Percentiles rank a stretch among this genome's conserved stretches.
Conservation (phyloP, 805 yeast species). For the Spathaspora arborariae region DNA sequence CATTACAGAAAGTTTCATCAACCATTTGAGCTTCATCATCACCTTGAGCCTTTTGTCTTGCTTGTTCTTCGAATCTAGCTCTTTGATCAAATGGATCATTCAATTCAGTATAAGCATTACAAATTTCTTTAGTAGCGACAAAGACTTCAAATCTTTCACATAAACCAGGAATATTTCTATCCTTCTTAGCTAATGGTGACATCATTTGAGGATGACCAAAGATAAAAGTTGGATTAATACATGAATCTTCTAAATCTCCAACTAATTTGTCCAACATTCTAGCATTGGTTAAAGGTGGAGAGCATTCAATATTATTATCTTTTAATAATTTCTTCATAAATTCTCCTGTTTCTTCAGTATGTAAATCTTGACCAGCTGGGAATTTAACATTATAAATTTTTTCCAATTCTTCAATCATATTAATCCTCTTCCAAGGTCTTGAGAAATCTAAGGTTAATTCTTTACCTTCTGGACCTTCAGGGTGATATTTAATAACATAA, state of each 20-base stretch:
- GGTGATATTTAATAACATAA: slow-evolving; percentile 84
- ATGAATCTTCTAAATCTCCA: slow-evolving; percentile 92
- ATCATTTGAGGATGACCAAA: slow-evolving; percentile 99
- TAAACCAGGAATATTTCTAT: slow-evolving; percentile 86
- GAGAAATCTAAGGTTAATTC: slow-evolving; percentile 78
- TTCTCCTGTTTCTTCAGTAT: slow-evolving; percentile 88
- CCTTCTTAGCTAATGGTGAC: slow-evolving; percentile 98
- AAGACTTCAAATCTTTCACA: slow-evolving; percentile 98
- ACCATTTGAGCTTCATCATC: slow-evolving; percentile 97
- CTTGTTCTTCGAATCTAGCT: slow-evolving; percentile 97
- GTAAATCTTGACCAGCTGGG: slow-evolving; percentile 94
- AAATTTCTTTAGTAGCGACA: slow-evolving; percentile 97
- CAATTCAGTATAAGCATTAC: slow-evolving; percentile 98
- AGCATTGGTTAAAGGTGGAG: slow-evolving; percentile 92
- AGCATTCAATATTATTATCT: slow-evolving; percentile 82
- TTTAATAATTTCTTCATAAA: slow-evolving; percentile 78
- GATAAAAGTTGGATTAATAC: slow-evolving; percentile 95
- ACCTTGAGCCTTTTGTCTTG: slow-evolving; percentile 97
- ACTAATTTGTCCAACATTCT: slow-evolving; percentile 98
- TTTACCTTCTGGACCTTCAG: slow-evolving; percentile 76
- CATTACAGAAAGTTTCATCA: slow-evolving; percentile 96
- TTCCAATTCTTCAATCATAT: slow-evolving; percentile 96
- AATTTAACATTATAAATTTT: slow-evolving; percentile 79
- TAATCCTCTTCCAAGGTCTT: slow-evolving; percentile 98
- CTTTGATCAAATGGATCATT: slow-evolving; percentile 99